Evolutionary conservation across 2,329 filamentous ascomycete species (phyloP).

Genomic region (Ophiostoma sp.): DNA sequence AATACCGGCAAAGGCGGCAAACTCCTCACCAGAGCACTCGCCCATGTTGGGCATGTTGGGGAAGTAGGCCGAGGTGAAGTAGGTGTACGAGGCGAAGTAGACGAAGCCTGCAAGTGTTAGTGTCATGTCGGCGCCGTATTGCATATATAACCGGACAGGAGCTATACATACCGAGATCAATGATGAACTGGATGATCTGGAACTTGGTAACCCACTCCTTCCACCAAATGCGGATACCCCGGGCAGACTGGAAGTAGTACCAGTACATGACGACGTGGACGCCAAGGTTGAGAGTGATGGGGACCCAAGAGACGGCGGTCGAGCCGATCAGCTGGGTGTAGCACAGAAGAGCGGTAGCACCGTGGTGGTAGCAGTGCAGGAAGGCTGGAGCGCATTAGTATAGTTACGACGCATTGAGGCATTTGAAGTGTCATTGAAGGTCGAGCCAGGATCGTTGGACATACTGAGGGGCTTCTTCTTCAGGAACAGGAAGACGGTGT

Average conservation of each 20-base stretch:
- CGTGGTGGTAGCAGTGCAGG: constrained; percentile 98
- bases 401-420: not conserved
- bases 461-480: constrained; percentile 97
- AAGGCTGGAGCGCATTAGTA: constrained; percentile 54
- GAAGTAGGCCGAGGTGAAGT: constrained; percentile 98
- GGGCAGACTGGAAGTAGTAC: constrained; percentile 99
- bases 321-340: constrained; percentile 93
- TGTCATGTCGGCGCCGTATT: not conserved
- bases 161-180: constrained; percentile 73
- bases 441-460: constrained; percentile 29
- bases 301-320: constrained; percentile 91
- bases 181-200: constrained; percentile 95
- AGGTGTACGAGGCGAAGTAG: constrained; percentile 71
- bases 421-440: not conserved
- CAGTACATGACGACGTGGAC: constrained; percentile 99
- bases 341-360: constrained; percentile 92
- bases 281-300: constrained; percentile 83
- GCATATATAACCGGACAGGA: not conserved
- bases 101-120: constrained; percentile 64
- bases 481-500: constrained; percentile 94
- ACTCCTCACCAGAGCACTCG: constrained; percentile 91
- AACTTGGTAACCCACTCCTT: constrained; percentile 99
- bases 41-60: constrained; percentile 76
- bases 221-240: constrained; percentile 96
- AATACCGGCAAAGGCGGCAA: constrained; percentile 88